Conservation (phyloP, 129 eudicot genomes). For the Apium graveolens region DNA sequence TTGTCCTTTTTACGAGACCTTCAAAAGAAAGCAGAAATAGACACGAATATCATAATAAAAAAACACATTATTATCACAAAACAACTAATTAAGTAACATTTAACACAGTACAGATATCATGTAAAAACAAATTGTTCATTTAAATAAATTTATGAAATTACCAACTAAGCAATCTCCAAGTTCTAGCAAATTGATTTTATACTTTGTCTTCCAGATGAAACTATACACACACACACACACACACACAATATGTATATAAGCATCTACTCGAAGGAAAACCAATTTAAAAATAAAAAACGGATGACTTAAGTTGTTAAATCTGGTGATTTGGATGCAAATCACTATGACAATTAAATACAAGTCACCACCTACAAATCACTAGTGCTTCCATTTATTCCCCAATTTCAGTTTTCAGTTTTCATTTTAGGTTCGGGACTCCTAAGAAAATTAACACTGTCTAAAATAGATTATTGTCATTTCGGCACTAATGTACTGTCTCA, state of each 20-base stretch:
- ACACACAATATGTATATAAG: too few relatives aligned
- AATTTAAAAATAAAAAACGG: neutral
- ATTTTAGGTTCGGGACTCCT: neutral
- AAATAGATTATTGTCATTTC: neutral
- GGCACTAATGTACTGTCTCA: neutral
- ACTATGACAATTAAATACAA: neutral
- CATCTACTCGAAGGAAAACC: neutral
- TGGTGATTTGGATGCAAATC: neutral
- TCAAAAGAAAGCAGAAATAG: slow-evolving; percentile 12
- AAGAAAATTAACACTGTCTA: neutral
- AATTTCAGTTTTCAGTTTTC: neutral
- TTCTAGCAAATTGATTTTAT: neutral
- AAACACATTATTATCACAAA: neutral
- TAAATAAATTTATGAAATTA: neutral
- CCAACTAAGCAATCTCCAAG: neutral
- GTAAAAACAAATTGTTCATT: neutral
- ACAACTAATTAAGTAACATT: neutral
- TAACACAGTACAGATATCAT: neutral
- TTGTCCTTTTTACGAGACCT: slow-evolving; percentile 95
- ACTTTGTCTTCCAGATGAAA: neutral
- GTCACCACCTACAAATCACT: neutral
- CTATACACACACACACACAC: too few relatives aligned
- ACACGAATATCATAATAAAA: neutral
- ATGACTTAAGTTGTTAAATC: neutral
- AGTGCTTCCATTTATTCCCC: neutral